These are phyloP conservation scores for Rugonectria rugulosa DNA, from an alignment of 2,329 filamentous ascomycete species.

Conservation along the genomic window DNA sequence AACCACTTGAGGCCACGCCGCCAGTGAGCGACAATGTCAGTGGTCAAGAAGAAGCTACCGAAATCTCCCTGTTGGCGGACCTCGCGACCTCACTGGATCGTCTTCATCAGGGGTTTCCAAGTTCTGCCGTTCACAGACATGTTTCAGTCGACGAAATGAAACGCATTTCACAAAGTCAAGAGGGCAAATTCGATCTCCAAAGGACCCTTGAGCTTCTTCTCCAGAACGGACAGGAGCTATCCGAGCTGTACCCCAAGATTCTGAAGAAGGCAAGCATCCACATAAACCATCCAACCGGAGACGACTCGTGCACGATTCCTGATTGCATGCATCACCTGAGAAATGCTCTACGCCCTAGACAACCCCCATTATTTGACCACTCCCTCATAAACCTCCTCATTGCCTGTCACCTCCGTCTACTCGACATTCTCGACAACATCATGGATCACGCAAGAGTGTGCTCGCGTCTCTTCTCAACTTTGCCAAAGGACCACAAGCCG, in stretches of 20 bases:
- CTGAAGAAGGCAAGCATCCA: constrained; percentile 22
- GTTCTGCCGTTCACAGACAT: constrained; percentile 19
- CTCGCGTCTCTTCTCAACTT: constrained; percentile 36
- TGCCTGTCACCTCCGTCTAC: constrained; percentile 47
- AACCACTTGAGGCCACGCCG: constrained; percentile 7
- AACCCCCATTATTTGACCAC: constrained; percentile 38
- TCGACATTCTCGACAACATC: constrained; percentile 48
- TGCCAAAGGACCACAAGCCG: constrained; percentile 40
- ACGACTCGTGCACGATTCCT: constrained; percentile 38
- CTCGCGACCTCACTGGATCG: constrained; percentile 35
- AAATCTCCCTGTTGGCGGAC: constrained; percentile 27
- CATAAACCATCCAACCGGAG: neutral
- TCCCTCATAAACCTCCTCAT: constrained; percentile 48
- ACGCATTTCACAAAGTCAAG: constrained; percentile 32
- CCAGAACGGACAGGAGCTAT: constrained; percentile 43
- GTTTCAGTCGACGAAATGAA: constrained; percentile 36
- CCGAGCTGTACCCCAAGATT: constrained; percentile 45
- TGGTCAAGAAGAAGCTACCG: neutral
- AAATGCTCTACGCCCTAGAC: constrained; percentile 21
- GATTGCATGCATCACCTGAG: constrained; percentile 45
- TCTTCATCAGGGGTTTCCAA: constrained; percentile 23
- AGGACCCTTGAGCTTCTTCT: constrained; percentile 46
- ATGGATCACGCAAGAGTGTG: constrained; percentile 44
- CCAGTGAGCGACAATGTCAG: constrained; percentile 19
- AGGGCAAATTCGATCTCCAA: constrained; percentile 36